Conservation (phyloP, 306 rosid genomes). For the Gillenia trifoliata region DNA sequence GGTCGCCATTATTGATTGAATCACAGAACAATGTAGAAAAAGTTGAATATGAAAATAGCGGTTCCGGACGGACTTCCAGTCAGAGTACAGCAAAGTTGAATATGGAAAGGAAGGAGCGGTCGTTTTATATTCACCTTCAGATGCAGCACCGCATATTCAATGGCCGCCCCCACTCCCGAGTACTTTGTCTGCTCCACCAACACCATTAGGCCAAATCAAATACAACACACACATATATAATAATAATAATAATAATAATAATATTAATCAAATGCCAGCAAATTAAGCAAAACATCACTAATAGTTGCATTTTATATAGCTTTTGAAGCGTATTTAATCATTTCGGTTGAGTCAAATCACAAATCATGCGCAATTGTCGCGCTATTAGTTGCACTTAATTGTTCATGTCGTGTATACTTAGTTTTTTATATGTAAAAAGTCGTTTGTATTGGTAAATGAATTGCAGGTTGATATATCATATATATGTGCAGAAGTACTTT, state of each 20-base stretch:
- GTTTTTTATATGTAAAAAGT: not conserved
- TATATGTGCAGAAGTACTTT: too few species aligned
- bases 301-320: not conserved
- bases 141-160: conserved; percentile 87
- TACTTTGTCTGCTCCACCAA: conserved; percentile 55
- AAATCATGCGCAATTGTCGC: not conserved
- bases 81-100: conserved; percentile 3
- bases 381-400: not conserved
- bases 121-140: conserved; percentile 54
- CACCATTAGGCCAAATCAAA: not conserved
- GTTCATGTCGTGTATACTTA: not conserved
- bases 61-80: not conserved
- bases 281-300: not conserved
- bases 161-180: conserved; percentile 92
- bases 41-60: not conserved
- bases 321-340: not conserved
- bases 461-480: too few species aligned
- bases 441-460: too few species aligned
- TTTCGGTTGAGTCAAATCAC: not conserved
- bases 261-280: not conserved
- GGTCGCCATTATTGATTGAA: not conserved
- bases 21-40: not conserved
- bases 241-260: too few species aligned
- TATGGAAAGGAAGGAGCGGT: not conserved
- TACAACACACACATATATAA: not conserved